These are phyloP conservation scores for Fusarium sambucinum DNA, from an alignment of 2,329 filamentous ascomycete species.

Conservation along the genomic window DNA sequence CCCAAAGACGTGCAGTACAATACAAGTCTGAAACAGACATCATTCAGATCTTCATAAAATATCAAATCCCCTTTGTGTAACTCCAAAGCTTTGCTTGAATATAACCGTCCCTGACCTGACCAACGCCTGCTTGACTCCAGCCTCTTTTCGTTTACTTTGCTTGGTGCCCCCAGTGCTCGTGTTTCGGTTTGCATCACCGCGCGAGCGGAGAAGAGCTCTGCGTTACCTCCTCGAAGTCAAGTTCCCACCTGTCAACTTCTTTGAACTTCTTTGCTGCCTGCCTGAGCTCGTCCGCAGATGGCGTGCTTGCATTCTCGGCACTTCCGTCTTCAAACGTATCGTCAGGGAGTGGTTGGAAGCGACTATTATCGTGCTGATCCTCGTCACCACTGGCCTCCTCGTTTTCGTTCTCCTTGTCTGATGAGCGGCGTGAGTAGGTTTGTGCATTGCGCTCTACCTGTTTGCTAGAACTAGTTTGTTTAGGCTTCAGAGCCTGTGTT, in stretches of 20 bases:
- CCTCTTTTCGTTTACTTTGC: slow-evolving; percentile 4
- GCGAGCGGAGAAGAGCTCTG: slow-evolving; percentile 67
- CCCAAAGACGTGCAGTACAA: slow-evolving; percentile 21
- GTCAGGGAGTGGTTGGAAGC: slow-evolving; percentile 60
- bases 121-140: slow-evolving; percentile 26
- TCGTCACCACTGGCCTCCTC: slow-evolving; percentile 47
- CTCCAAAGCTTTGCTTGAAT: slow-evolving; percentile 29
- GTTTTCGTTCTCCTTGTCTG: slow-evolving; percentile 69
- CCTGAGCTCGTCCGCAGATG: slow-evolving; percentile 67
- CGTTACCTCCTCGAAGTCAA: slow-evolving; percentile 74
- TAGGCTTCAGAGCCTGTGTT: slow-evolving; percentile 43
- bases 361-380: slow-evolving; percentile 53
- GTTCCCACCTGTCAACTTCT: slow-evolving; percentile 76
- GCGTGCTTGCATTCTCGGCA: slow-evolving; percentile 53
- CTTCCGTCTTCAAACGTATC: slow-evolving; percentile 56
- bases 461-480: slow-evolving; percentile 41
- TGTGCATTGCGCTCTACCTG: slow-evolving; percentile 50
- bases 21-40: slow-evolving; percentile 37
- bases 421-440: slow-evolving; percentile 65
- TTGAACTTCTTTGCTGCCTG: slow-evolving; percentile 72
- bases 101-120: slow-evolving; percentile 12
- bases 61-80: slow-evolving; percentile 24
- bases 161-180: slow-evolving; percentile 1
- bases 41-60: slow-evolving; percentile 37
- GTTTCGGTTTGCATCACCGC: slow-evolving; percentile 52